Base-by-base conservation (phyloP, 768 basidiomycete genomes). In the Boletus rufocinnamomeus region DNA sequence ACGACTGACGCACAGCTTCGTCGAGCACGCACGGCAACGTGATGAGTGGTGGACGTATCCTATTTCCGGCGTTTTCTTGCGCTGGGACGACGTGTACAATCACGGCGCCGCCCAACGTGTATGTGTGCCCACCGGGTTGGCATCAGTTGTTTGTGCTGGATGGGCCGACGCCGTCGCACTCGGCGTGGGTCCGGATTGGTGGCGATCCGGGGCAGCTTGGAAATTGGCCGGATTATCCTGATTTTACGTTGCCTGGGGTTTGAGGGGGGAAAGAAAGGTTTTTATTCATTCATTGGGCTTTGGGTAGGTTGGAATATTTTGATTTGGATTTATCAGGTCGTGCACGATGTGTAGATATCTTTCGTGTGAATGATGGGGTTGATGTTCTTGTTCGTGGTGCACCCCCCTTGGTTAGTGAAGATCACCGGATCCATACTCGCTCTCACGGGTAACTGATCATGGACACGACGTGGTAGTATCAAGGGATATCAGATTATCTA, bases 1-100 rank as follows among this genome's bases (percentile, higher is more conserved):
- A 50, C 2, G 9, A 17, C 6, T 17, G 2, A 11, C 0, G 35
- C 23, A 37, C 56, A 86, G 89, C 88, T 2, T 82, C 82, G 0
- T 89, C 90, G 28, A 89, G 86, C 56, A 89, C 88, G 0, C 89
- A 90, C 66, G 89, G 89, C 11, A 91, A 91, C 63, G 74, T n/a
- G n/a, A n/a, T n/a, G n/a, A n/a, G n/a, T n/a, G n/a, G n/a, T n/a
- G n/a, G n/a, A n/a, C n/a, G n/a, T n/a, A n/a, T n/a, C n/a, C n/a
- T n/a, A n/a, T n/a, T n/a, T n/a, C n/a, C n/a, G n/a, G n/a, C n/a
- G n/a, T n/a, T n/a, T n/a, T n/a, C n/a, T n/a, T n/a, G n/a, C n/a
- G n/a, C n/a, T n/a, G n/a, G n/a, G n/a, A n/a, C 81, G 50, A 84
- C 82, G 1, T 89, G 95, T 66, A 87, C 86, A 7, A 87, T 97